Conservation (phyloP, 169 alveolate genomes). For the Condylostoma magnum region DNA sequence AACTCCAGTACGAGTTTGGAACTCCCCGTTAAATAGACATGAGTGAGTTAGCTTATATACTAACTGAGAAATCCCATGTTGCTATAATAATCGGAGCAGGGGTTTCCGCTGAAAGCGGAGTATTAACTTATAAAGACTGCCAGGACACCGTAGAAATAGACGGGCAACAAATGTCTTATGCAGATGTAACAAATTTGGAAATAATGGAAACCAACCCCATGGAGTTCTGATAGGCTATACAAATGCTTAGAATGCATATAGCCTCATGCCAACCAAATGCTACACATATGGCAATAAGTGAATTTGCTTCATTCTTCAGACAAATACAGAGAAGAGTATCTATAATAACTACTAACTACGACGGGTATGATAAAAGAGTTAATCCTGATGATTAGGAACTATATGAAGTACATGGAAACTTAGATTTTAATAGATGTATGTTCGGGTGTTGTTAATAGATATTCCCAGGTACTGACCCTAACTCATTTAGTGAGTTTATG, state of each 20-base stretch:
- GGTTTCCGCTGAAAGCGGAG: constrained; percentile 31
- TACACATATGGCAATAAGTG: not conserved
- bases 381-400: not conserved
- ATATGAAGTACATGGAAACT: constrained; percentile 23
- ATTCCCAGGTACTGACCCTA: not conserved
- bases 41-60: not conserved
- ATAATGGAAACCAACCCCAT: constrained; percentile 1
- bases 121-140: constrained; percentile 25
- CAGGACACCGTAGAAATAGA: constrained; percentile 21
- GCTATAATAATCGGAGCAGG: constrained; percentile 23
- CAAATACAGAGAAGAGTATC: not conserved
- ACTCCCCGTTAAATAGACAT: not conserved
- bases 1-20: not conserved
- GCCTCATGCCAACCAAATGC: not conserved
- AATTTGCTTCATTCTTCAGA: not conserved
- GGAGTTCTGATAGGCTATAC: constrained; percentile 18
- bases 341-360: constrained; percentile 1
- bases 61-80: not conserved
- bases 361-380: constrained; percentile 10
- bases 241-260: constrained; percentile 1
- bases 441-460: not conserved
- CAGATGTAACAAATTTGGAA: not conserved
- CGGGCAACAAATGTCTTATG: not conserved
- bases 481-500: not conserved
- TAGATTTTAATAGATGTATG: not conserved